A percentile compares a stretch with the other conserved stretches of the same genome.
phyloP scores from a whole-genome alignment of 1,139 yeast species.

The Blastobotrys ciferrii region DNA sequence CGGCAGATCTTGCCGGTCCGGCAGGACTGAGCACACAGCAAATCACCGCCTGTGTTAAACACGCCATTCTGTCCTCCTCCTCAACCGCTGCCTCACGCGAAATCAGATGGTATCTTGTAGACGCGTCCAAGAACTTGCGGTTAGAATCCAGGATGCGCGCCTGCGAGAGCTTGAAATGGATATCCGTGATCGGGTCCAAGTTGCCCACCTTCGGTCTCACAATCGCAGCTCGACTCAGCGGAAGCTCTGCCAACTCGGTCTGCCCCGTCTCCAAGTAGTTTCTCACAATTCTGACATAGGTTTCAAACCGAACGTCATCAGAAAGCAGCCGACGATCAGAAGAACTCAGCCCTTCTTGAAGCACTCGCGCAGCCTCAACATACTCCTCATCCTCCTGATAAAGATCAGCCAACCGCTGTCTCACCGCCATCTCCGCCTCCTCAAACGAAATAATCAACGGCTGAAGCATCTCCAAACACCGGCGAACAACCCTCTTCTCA shows the following conservation, averaged over 20 bases:
- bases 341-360: conserved; percentile 30
- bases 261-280: conserved; percentile 36
- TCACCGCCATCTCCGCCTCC: conserved; percentile 30
- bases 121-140: conserved; percentile 36
- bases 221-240: conserved; percentile 33
- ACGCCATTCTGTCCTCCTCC: conserved; percentile 32
- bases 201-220: conserved; percentile 25
- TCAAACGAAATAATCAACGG: conserved; percentile 31
- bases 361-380: conserved; percentile 31
- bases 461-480: conserved; percentile 19
- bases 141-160: conserved; percentile 37
- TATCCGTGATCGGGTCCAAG: conserved; percentile 21
- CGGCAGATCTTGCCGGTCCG: conserved; percentile 37
- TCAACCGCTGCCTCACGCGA: conserved; percentile 30
- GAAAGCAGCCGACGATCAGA: conserved; percentile 27
- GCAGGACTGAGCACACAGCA: conserved; percentile 39
- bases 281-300: conserved; percentile 35
- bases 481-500: conserved; percentile 4
- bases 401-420: conserved; percentile 32
- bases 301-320: conserved; percentile 31
- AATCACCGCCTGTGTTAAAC: conserved; percentile 36
- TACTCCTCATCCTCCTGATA: conserved; percentile 29
- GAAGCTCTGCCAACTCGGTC: conserved; percentile 34
- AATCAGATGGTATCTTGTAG: conserved; percentile 35
- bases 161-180: conserved; percentile 36